phyloP scores from a whole-genome alignment of 768 basidiomycete genomes.

The Suillus tomentosus region DNA sequence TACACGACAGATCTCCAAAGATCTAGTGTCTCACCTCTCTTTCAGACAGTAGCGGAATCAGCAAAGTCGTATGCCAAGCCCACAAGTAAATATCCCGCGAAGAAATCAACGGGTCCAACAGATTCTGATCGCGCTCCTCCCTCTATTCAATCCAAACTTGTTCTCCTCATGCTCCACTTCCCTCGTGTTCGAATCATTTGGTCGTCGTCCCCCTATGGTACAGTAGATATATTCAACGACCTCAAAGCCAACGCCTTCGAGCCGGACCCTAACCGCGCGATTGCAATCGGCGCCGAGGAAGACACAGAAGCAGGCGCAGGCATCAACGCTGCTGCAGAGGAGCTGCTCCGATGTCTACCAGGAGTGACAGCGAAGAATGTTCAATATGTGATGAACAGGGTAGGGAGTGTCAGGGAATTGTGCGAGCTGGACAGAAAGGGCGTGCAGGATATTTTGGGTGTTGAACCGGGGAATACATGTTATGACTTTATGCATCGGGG shows the following conservation, averaged over 20 bases:
- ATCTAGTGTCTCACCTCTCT: background rate
- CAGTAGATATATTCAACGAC: slow-evolving; percentile 89
- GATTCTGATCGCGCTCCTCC: slow-evolving; percentile 42
- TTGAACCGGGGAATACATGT: slow-evolving; percentile 77
- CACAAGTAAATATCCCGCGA: slow-evolving; percentile 55
- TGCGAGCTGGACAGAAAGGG: slow-evolving; percentile 61
- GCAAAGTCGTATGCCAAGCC: slow-evolving; percentile 69
- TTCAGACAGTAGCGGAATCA: slow-evolving; percentile 59
- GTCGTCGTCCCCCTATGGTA: slow-evolving; percentile 95
- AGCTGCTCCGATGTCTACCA: slow-evolving; percentile 79
- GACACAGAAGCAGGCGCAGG: slow-evolving; percentile 67
- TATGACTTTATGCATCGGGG: slow-evolving; percentile 84
- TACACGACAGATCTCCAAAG: background rate
- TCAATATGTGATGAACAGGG: slow-evolving; percentile 79
- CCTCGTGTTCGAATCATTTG: slow-evolving; percentile 94
- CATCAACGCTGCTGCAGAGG: slow-evolving; percentile 76
- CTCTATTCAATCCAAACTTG: slow-evolving; percentile 88
- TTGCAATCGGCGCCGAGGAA: slow-evolving; percentile 79
- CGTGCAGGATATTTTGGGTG: slow-evolving; percentile 76
- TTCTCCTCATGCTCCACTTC: slow-evolving; percentile 85
- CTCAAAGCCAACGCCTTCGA: slow-evolving; percentile 80
- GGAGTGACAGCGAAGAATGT: slow-evolving; percentile 85
- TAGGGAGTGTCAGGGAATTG: slow-evolving; percentile 75
- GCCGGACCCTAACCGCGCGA: slow-evolving; percentile 76
- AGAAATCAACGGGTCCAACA: slow-evolving; percentile 36